Evolutionary conservation across 2,329 filamentous ascomycete species (phyloP).

Genomic region (Hypoxylon sp.): DNA sequence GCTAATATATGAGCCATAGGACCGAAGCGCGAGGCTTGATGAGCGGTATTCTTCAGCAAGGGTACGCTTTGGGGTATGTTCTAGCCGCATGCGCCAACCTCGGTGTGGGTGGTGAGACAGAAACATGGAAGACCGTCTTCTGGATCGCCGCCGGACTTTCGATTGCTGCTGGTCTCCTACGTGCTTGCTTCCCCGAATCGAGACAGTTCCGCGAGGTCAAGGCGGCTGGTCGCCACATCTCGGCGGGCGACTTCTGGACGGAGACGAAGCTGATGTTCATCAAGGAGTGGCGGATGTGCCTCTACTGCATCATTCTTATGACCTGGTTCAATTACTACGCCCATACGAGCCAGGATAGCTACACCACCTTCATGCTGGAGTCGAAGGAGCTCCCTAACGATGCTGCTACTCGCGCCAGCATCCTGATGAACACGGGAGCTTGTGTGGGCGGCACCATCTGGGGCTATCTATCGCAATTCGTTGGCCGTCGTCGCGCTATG

Average conservation of each 20-base stretch:
- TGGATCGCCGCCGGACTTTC: slow-evolving; percentile 78
- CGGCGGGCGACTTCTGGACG: slow-evolving; percentile 70
- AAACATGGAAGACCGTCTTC: slow-evolving; percentile 81
- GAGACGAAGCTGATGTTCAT: slow-evolving; percentile 76
- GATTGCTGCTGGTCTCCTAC: slow-evolving; percentile 74
- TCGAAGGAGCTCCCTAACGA: slow-evolving; percentile 76
- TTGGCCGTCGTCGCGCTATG: slow-evolving; percentile 78
- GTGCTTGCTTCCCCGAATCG: slow-evolving; percentile 78
- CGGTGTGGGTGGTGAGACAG: slow-evolving; percentile 71
- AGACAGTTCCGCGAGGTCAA: slow-evolving; percentile 79
- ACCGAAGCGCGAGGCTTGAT: slow-evolving; percentile 79
- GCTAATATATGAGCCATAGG: slow-evolving; percentile 49
- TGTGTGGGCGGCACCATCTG: slow-evolving; percentile 79
- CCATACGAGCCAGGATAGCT: slow-evolving; percentile 83
- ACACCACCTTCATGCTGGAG: slow-evolving; percentile 82
- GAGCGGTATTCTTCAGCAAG: slow-evolving; percentile 85
- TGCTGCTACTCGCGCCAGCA: slow-evolving; percentile 77
- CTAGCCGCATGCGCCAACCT: slow-evolving; percentile 81
- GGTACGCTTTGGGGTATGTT: slow-evolving; percentile 84
- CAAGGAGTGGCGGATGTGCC: slow-evolving; percentile 79
- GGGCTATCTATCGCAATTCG: slow-evolving; percentile 79
- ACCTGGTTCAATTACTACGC: slow-evolving; percentile 81
- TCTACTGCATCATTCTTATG: slow-evolving; percentile 84
- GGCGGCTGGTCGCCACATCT: slow-evolving; percentile 65
- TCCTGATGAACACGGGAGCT: slow-evolving; percentile 83